These are phyloP conservation scores for Fonsecaea multimorphosa DNA, from an alignment of 2,329 filamentous ascomycete species.

Conservation along the genomic window DNA sequence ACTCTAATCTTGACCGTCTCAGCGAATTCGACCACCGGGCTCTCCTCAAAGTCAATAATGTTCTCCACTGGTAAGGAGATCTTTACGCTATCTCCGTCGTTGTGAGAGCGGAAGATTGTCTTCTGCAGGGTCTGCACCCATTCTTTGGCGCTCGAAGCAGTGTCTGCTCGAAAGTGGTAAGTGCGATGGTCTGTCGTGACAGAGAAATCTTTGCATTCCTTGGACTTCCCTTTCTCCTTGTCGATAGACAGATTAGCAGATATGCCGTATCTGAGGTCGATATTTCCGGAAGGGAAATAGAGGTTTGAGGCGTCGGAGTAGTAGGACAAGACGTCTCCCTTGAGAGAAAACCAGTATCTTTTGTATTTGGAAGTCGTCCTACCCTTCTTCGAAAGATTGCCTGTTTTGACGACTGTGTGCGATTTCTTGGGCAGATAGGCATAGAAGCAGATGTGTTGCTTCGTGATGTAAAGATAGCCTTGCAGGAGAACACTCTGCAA, in stretches of 20 bases:
- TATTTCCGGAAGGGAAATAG: slow-evolving; percentile 90
- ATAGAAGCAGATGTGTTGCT: slow-evolving; percentile 94
- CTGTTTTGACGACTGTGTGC: slow-evolving; percentile 79
- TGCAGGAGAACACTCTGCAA: slow-evolving; percentile 90
- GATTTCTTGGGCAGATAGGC: slow-evolving; percentile 95
- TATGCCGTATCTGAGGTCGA: slow-evolving; percentile 90
- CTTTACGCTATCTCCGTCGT: slow-evolving; percentile 96
- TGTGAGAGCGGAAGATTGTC: slow-evolving; percentile 93
- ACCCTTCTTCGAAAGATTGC: slow-evolving; percentile 85
- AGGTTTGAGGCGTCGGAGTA: slow-evolving; percentile 81
- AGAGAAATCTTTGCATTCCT: slow-evolving; percentile 76
- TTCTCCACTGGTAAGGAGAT: slow-evolving; percentile 89
- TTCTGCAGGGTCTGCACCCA: slow-evolving; percentile 95
- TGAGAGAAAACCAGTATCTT: slow-evolving; percentile 91
- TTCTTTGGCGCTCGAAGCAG: slow-evolving; percentile 83
- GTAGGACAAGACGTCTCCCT: slow-evolving; percentile 90
- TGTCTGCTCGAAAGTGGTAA: slow-evolving; percentile 90
- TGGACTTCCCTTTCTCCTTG: slow-evolving; percentile 69
- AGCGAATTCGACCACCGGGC: slow-evolving; percentile 85
- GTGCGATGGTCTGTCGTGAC: slow-evolving; percentile 82
- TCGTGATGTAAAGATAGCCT: slow-evolving; percentile 94
- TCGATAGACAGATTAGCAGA: slow-evolving; percentile 76
- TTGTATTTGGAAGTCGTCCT: slow-evolving; percentile 86
- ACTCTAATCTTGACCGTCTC: slow-evolving; percentile 94
- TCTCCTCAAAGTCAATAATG: slow-evolving; percentile 90